Percentiles rank a stretch among this genome's conserved stretches.
Evolutionary conservation across 768 basidiomycete species (phyloP).

Genomic region (Agaricus blazei): DNA sequence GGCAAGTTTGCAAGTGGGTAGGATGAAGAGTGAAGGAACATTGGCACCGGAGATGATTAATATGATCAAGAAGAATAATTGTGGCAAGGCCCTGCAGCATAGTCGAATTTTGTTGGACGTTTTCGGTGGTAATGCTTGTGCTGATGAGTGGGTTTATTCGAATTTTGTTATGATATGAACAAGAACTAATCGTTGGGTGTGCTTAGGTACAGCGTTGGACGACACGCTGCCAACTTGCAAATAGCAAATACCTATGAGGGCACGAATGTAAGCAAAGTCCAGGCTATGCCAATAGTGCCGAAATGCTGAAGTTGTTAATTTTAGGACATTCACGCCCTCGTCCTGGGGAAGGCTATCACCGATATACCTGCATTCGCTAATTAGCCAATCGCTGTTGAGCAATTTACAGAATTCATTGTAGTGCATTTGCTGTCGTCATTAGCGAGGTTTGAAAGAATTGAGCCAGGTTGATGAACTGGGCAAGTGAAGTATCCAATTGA

Average conservation of each 20-base stretch:
- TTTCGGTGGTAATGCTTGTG: conserved; percentile 88
- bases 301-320: conserved; percentile 9
- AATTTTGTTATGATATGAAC: background rate
- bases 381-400: conserved; percentile 17
- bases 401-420: background rate
- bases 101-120: conserved; percentile 81
- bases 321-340: conserved; percentile 86
- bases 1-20: conserved; percentile 75
- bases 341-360: conserved; percentile 91
- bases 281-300: conserved; percentile 34
- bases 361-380: conserved; percentile 82
- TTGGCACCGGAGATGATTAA: conserved; percentile 91
- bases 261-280: conserved; percentile 18
- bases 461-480: too few species aligned
- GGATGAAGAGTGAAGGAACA: conserved; percentile 76
- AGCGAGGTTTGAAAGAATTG: too few species aligned
- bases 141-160: conserved; percentile 74
- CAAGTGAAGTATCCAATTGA: too few species aligned
- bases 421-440: too few species aligned
- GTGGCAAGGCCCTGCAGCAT: conserved; percentile 87
- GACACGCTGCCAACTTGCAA: conserved; percentile 92
- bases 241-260: conserved; percentile 97
- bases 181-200: background rate
- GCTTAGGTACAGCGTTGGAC: conserved; percentile 82
- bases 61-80: conserved; percentile 93